Evolutionary conservation across 177 flowering plant genomes (phyloP).

Genomic region (Vitis hybrid): DNA sequence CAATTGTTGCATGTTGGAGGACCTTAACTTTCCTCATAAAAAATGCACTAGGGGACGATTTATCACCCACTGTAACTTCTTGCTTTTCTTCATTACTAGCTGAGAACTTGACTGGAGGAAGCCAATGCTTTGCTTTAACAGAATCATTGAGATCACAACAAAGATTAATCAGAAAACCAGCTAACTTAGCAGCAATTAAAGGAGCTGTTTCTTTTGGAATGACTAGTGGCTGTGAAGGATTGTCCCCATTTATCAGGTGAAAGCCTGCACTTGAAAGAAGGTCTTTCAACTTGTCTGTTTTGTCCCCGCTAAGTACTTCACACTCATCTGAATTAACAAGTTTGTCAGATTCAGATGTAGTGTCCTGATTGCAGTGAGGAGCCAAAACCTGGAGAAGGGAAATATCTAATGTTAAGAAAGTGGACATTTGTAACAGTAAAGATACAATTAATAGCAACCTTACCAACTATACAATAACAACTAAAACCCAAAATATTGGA

Average conservation of each 20-base stretch:
- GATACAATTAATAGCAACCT: too few relatives aligned
- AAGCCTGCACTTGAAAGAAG: constrained; percentile 94
- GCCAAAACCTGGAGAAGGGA: constrained; percentile 71
- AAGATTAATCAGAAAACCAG: constrained; percentile 94
- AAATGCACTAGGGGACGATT: constrained; percentile 88
- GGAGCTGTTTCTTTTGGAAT: constrained; percentile 90
- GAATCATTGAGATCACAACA: constrained; percentile 99
- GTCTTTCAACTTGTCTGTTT: constrained; percentile 89
- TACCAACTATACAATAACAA: too few relatives aligned
- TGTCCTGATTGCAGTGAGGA: constrained; percentile 96
- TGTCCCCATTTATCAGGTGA: constrained; percentile 91
- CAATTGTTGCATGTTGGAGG: constrained; percentile 94
- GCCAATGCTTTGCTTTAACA: constrained; percentile 88
- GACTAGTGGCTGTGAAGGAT: constrained; percentile 94
- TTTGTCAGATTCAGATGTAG: constrained; percentile 97
- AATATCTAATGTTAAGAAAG: constrained; percentile 1
- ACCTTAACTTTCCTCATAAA: constrained; percentile 98
- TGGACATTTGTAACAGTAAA: neutral
- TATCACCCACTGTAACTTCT: constrained; percentile 46
- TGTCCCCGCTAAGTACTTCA: constrained; percentile 96
- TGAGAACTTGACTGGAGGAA: constrained; percentile 95
- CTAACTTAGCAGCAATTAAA: constrained; percentile 98
- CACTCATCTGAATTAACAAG: constrained; percentile 95
- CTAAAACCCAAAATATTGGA: too few relatives aligned
- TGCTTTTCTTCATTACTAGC: constrained; percentile 64